A percentile compares a stretch with the other conserved stretches of the same genome.
phyloP scores from a whole-genome alignment of 2,329 filamentous ascomycete genomes.

The Colletotrichum sp. region DNA sequence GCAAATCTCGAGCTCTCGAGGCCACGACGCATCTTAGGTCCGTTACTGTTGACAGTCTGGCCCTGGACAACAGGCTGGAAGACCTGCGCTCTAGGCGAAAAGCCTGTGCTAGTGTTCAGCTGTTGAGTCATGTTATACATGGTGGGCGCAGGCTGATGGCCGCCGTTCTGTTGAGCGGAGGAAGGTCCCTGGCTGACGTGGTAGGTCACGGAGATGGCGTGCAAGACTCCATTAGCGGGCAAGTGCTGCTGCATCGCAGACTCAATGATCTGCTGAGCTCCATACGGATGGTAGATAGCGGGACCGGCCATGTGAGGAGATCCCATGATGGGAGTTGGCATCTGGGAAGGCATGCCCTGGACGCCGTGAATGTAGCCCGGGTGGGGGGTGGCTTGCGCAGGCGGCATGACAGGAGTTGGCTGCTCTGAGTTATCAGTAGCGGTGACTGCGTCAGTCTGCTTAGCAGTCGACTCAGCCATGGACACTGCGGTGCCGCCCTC shows the following conservation, averaged over 20 bases:
- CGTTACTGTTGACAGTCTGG: background rate
- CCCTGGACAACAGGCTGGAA: background rate
- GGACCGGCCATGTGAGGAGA: background rate
- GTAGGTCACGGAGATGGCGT: slow-evolving; percentile 9
- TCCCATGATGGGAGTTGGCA: background rate
- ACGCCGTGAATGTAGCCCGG: background rate
- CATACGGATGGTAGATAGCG: background rate
- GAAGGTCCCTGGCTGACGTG: background rate
- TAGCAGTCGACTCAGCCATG: background rate
- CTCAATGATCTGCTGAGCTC: background rate
- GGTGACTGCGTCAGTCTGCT: background rate
- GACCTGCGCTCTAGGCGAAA: background rate
- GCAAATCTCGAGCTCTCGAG: slow-evolving; percentile 10
- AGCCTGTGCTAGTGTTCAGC: background rate
- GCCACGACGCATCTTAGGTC: background rate
- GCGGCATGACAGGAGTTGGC: background rate
- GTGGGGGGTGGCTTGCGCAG: background rate
- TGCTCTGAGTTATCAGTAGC: background rate
- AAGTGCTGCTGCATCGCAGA: background rate
- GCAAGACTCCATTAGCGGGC: background rate
- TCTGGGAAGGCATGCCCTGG: background rate
- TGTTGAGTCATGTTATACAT: background rate
- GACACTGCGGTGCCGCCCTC: background rate
- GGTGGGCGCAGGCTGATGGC: background rate
- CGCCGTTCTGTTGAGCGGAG: background rate